These are phyloP conservation scores for Adansonia madagascariensis DNA, from an alignment of 441 rosid genomes.

Conservation along the genomic window DNA sequence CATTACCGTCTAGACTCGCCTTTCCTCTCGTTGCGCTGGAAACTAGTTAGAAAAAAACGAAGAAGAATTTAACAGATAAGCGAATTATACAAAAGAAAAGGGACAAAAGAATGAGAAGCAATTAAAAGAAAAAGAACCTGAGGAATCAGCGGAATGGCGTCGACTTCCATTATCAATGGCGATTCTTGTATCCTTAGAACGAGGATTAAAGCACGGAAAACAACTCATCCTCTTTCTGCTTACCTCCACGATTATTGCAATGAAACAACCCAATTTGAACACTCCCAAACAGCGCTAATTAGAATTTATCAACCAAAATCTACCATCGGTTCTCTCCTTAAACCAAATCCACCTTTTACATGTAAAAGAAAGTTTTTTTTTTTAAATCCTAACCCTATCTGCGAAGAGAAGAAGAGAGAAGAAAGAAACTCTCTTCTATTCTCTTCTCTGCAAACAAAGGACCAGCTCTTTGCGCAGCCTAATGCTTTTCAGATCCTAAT, in stretches of 20 bases:
- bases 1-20: slow-evolving; percentile 40
- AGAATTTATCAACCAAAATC: slow-evolving; percentile 15
- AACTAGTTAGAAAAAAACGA: slow-evolving; percentile 25
- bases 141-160: slow-evolving; percentile 44
- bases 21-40: slow-evolving; percentile 39
- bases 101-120: not conserved
- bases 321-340: not conserved
- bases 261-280: not conserved
- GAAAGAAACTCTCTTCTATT: not conserved
- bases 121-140: slow-evolving; percentile 43
- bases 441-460: not conserved
- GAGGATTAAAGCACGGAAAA: slow-evolving; percentile 65
- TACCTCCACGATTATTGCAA: not conserved
- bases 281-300: not conserved
- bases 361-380: not conserved
- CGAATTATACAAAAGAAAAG: not conserved
- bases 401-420: not conserved
- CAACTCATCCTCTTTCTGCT: slow-evolving; percentile 54
- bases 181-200: slow-evolving; percentile 53
- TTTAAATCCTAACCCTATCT: not conserved
- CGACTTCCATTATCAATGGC: slow-evolving; percentile 58
- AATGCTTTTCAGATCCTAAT: slow-evolving; percentile 17
- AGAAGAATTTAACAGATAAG: not conserved
- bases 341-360: slow-evolving; percentile 13
- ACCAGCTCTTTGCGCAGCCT: not conserved